Conservation (phyloP, 176 grass and related monocot species). For the Oryza longistaminata region DNA sequence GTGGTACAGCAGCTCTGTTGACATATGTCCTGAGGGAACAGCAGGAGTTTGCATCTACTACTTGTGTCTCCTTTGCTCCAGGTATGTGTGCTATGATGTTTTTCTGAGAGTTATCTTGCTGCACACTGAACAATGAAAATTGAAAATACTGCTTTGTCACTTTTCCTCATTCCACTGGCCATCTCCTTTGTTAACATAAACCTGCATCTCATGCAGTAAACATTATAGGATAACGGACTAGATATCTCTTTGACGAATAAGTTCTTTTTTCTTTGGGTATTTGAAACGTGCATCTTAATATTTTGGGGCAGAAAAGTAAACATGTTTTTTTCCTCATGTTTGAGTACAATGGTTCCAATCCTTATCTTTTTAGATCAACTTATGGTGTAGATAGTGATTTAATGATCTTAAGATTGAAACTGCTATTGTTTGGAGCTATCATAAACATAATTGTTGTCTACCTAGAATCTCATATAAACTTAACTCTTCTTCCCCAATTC, state of each 20-base stretch:
- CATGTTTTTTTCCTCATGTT: neutral
- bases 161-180: neutral
- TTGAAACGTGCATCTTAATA: neutral
- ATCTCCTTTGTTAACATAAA: neutral
- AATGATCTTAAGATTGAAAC: neutral
- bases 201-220: neutral
- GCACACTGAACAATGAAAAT: neutral
- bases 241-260: neutral
- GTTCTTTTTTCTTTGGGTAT: neutral
- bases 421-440: neutral
- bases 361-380: neutral
- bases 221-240: neutral
- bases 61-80: conserved; percentile 93
- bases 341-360: neutral
- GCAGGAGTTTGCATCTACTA: conserved; percentile 70
- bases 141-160: neutral
- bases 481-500: neutral
- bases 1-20: conserved; percentile 90
- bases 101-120: conserved; percentile 6
- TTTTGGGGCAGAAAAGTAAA: neutral
- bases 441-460: conserved; percentile 20
- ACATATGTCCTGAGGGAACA: conserved; percentile 93
- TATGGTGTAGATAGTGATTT: neutral
- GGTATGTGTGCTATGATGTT: conserved; percentile 53
- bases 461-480: neutral